Evolutionary conservation across 305 asterid genomes (phyloP), one percentile per base, ranked within the genome.

Genomic region (Fraxinus ornus): DNA sequence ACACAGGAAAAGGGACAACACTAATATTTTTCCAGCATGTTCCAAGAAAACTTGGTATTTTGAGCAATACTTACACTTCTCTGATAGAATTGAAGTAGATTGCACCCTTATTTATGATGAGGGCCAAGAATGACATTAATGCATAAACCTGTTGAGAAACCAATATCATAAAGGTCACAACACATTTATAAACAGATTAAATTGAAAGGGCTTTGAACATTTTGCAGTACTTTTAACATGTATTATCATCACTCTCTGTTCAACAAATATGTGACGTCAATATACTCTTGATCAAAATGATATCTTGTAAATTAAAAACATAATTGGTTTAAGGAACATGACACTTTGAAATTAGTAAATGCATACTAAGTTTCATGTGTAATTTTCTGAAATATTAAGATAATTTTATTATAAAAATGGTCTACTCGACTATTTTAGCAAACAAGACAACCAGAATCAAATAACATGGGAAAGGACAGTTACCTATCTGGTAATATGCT

Each of bases 71-170:
- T 97, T 90, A 97, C 99, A 97, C 88, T 90, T 95, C 98, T 90
- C 98, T 89, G 83, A 93, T 81, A 77, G 99, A 95, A 89, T 97
- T 92, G 96, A 95, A 97, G 91, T 97, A 97, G 81, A 97, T 97
- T 83, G 99, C 90, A 44, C 92, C 89, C 85, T 83, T 81, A 82
- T 93, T 89, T 68, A 97, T 85, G 80, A 95, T 85, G 79, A 97
- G 94, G 55, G 97, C 92, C 88, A 97, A 86, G 92, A 93, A 97
- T 60, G 99, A 97, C 88, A 87, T 93, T 88, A 95, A 86, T 44
- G 99, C 99, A 88, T 93, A 97, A 81, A 97, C 98, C 98, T 97
- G 98, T 86, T 71, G 78, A 32, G 70, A 36, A 80, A 81, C 55
- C 84, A 80, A 85, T 78, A 62, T 70, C 68, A 86, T 76, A 78